Percentiles rank a stretch among this genome's conserved stretches.
phyloP scores from a whole-genome alignment of 2,329 filamentous ascomycete genomes.

The Pestalotiopsis sp. region DNA sequence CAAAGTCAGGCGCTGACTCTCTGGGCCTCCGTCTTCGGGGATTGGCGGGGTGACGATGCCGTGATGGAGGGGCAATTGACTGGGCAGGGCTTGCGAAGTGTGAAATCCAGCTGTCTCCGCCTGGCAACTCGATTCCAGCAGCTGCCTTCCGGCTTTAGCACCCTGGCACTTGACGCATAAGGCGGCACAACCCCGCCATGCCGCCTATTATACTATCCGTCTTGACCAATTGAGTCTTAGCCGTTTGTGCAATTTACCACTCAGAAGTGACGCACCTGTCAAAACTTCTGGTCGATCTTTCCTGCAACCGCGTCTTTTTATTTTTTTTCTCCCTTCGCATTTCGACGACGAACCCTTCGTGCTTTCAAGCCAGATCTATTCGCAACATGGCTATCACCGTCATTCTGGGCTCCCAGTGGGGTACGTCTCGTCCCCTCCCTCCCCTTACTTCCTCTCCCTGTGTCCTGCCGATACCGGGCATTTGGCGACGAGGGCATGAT shows the following conservation, averaged over 20 bases:
- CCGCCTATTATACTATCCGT: background rate
- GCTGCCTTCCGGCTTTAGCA: background rate
- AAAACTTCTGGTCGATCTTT: background rate
- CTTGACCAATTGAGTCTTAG: background rate
- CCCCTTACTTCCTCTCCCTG: background rate
- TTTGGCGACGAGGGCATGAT: background rate
- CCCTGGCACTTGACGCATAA: background rate
- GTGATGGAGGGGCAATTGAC: background rate
- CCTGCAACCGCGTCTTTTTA: constrained; percentile 2
- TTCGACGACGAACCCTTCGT: background rate
- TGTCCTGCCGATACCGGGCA: constrained; percentile 1
- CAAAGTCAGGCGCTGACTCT: background rate
- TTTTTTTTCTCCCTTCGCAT: background rate
- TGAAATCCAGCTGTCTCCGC: background rate
- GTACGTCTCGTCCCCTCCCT: constrained; percentile 11
- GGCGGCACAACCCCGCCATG: background rate
- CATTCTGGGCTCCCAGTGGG: constrained; percentile 17
- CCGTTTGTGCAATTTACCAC: background rate
- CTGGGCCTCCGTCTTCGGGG: background rate
- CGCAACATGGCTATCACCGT: constrained; percentile 9
- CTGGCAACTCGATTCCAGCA: background rate
- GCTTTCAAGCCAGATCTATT: constrained; percentile 3
- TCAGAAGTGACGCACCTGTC: constrained; percentile 1
- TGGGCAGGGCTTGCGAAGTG: background rate
- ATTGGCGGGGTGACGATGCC: background rate